Evolutionary conservation across 2,329 filamentous ascomycete genomes (phyloP).

Genomic region (Botrytis medusae): DNA sequence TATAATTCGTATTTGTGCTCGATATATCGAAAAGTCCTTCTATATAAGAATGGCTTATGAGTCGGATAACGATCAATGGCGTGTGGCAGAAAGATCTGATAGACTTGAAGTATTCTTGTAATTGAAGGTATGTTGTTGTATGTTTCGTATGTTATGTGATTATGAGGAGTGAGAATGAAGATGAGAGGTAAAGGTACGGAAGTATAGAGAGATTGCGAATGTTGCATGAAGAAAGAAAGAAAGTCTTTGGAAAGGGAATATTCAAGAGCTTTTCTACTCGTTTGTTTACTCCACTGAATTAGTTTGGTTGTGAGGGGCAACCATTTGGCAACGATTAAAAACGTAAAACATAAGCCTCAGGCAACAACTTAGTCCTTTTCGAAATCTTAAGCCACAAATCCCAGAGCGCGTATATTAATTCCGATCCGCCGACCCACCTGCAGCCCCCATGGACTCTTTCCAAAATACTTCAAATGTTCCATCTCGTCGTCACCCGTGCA

Average conservation of each 20-base stretch:
- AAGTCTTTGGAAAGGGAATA: conserved; percentile 2
- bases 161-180: conserved; percentile 35
- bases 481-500: conserved; percentile 13
- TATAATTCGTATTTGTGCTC: conserved; percentile 48
- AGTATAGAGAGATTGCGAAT: conserved; percentile 33
- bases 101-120: conserved; percentile 37
- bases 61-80: conserved; percentile 52
- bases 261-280: conserved; percentile 19
- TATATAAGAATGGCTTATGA: conserved; percentile 43
- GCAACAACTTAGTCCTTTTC: background rate
- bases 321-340: background rate
- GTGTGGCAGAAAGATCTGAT: conserved; percentile 51
- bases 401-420: background rate
- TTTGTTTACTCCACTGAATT: conserved; percentile 22
- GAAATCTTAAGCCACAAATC: background rate
- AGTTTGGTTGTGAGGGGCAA: conserved; percentile 23
- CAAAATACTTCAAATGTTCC: background rate
- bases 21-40: conserved; percentile 50
- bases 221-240: conserved; percentile 36
- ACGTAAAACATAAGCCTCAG: background rate
- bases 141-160: conserved; percentile 25
- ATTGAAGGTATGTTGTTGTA: conserved; percentile 31
- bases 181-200: conserved; percentile 38
- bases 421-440: conserved; percentile 12
- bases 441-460: background rate